Evolutionary conservation across 2,329 filamentous ascomycete genomes (phyloP).

Genomic region (Didymella lethalis): DNA sequence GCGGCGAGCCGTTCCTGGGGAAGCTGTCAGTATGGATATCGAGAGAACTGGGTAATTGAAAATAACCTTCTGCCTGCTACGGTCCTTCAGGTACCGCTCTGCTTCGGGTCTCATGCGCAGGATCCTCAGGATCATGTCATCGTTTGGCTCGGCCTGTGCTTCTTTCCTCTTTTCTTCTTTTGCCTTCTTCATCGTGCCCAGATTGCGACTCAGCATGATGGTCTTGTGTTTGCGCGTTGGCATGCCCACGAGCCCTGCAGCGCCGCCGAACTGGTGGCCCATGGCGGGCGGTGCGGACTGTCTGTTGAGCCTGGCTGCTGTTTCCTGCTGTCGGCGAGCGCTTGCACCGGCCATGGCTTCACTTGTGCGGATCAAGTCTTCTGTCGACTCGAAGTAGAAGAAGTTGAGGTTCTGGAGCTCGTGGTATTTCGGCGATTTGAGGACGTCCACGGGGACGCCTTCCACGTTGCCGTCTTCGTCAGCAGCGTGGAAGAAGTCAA

Average conservation of each 20-base stretch:
- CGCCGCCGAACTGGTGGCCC: conserved; percentile 61
- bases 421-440: conserved; percentile 98
- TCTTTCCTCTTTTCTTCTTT: conserved; percentile 97
- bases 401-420: conserved; percentile 96
- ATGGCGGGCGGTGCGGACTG: conserved; percentile 71
- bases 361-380: conserved; percentile 91
- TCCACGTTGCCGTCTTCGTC: conserved; percentile 87
- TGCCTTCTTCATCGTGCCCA: conserved; percentile 94
- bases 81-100: conserved; percentile 82
- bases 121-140: conserved; percentile 97
- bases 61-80: conserved; percentile 79
- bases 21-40: conserved; percentile 5
- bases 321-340: conserved; percentile 76
- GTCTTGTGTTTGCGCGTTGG: conserved; percentile 57
- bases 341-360: conserved; percentile 94
- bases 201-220: conserved; percentile 92
- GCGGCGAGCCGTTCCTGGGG: conserved; percentile 79
- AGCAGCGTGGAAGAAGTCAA: conserved; percentile 92
- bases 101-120: conserved; percentile 95
- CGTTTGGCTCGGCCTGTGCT: conserved; percentile 93
- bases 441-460: conserved; percentile 86
- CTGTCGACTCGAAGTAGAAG: conserved; percentile 95
- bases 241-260: conserved; percentile 69
- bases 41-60: neutral
- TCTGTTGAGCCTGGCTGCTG: conserved; percentile 64